These are phyloP conservation scores for Ensete ventricosum DNA, from an alignment of 176 grass and related monocot genomes.

Conservation along the genomic window DNA sequence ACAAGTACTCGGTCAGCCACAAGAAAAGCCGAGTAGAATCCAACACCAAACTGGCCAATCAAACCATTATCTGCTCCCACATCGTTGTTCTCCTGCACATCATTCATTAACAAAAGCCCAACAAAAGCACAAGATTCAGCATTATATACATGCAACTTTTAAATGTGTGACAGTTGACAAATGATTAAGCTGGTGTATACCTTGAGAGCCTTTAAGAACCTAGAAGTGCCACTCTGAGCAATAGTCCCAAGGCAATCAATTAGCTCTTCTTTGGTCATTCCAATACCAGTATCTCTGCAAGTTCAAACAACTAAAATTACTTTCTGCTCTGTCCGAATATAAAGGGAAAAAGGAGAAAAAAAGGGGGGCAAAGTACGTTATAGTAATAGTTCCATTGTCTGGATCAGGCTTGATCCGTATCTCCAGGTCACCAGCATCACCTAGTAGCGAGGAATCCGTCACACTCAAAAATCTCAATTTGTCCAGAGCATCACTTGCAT, in stretches of 20 bases:
- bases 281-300: constrained; percentile 77
- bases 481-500: constrained; percentile 91
- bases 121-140: too few species aligned
- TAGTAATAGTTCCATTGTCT: constrained; percentile 74
- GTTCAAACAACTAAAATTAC: constrained; percentile 26
- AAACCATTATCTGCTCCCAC: constrained; percentile 79
- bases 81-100: constrained; percentile 73
- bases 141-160: too few species aligned
- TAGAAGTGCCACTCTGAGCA: constrained; percentile 91
- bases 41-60: constrained; percentile 94
- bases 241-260: constrained; percentile 97
- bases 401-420: constrained; percentile 78
- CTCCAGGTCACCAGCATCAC: constrained; percentile 59
- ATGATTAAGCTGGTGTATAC: constrained; percentile 7
- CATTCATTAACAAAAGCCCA: background rate
- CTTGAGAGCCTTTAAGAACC: constrained; percentile 89
- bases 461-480: constrained; percentile 91
- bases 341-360: background rate
- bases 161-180: too few species aligned
- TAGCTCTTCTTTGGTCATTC: constrained; percentile 98
- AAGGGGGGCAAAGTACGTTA: constrained; percentile 29
- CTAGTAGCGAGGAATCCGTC: constrained; percentile 54
- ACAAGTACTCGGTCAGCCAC: constrained; percentile 49
- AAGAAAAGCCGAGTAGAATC: constrained; percentile 93
- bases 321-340: background rate